A percentile compares a stretch with the other conserved stretches of the same genome.
Conservation (phyloP, 2,329 filamentous ascomycete species). For the Periconia sp. region DNA sequence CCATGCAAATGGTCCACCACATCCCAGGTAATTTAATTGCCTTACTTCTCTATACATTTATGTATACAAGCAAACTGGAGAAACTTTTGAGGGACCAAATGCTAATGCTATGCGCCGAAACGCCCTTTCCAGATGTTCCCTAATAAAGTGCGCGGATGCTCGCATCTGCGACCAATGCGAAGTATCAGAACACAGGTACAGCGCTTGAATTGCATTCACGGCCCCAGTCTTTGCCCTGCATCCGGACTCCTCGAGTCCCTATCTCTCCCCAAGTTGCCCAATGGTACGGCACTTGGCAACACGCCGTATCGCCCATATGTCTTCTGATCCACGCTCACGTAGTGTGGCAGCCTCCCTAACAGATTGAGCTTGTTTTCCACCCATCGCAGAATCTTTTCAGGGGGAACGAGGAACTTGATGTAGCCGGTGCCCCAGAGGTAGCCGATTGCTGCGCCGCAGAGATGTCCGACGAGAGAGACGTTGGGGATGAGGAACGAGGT, state of each 20-base stretch:
- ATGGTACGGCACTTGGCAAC: conserved; percentile 60
- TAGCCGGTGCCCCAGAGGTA: conserved; percentile 90
- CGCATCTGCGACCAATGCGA: too few relatives aligned
- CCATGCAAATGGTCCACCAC: too few relatives aligned
- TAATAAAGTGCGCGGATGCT: too few relatives aligned
- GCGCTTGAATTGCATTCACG: too few relatives aligned
- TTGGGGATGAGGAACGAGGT: conserved; percentile 78
- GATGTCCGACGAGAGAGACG: conserved; percentile 84
- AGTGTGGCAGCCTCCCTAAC: conserved; percentile 82
- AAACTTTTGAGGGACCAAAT: too few relatives aligned
- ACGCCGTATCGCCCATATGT: conserved; percentile 93
- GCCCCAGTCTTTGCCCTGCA: conserved; percentile 36
- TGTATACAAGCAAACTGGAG: too few relatives aligned
- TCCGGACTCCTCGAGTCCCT: conserved; percentile 33
- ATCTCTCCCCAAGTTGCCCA: conserved; percentile 11
- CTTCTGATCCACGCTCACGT: conserved; percentile 94
- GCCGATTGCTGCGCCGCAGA: conserved; percentile 82
- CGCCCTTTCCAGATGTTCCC: too few relatives aligned
- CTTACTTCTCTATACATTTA: too few relatives aligned
- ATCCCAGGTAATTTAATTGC: too few relatives aligned
- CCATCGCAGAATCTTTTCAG: conserved; percentile 86
- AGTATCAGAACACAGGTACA: too few relatives aligned
- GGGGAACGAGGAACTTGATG: conserved; percentile 86
- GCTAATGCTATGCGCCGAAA: too few relatives aligned
- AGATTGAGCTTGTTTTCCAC: conserved; percentile 88